Evolutionary conservation across 1,139 yeast genomes (phyloP).

Genomic region (Protomyces inundatus): DNA sequence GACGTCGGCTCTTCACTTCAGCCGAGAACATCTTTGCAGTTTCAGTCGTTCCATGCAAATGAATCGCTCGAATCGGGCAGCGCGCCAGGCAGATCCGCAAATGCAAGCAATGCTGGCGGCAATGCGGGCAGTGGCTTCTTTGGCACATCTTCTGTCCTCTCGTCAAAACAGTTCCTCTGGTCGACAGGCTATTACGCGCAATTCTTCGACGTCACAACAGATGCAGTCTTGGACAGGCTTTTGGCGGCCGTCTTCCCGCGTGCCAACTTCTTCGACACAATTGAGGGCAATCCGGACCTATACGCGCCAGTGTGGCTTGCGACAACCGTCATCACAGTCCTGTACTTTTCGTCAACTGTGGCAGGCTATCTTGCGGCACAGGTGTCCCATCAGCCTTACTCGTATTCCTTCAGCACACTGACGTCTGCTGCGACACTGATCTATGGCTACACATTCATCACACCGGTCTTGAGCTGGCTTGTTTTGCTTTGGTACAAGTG

Average conservation of each 20-base stretch:
- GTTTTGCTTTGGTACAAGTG: slow-evolving; percentile 44
- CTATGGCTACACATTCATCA: slow-evolving; percentile 64
- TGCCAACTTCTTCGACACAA: slow-evolving; percentile 43
- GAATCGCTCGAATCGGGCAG: slow-evolving; percentile 15
- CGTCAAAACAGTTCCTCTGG: slow-evolving; percentile 30
- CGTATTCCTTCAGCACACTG: slow-evolving; percentile 57
- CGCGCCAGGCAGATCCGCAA: background rate
- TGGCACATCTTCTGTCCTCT: slow-evolving; percentile 21
- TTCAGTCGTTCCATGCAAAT: slow-evolving; percentile 20
- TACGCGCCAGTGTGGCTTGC: slow-evolving; percentile 86
- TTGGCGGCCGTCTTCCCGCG: slow-evolving; percentile 36
- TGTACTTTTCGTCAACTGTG: slow-evolving; percentile 67
- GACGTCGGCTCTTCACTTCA: background rate
- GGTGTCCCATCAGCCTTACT: slow-evolving; percentile 46
- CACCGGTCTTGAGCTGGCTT: slow-evolving; percentile 54
- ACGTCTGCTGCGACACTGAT: slow-evolving; percentile 61
- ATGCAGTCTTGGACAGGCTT: slow-evolving; percentile 30
- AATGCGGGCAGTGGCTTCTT: slow-evolving; percentile 5
- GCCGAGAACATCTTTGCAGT: slow-evolving; percentile 11
- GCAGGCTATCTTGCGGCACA: slow-evolving; percentile 49
- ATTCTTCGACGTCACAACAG: slow-evolving; percentile 29
- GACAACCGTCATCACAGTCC: slow-evolving; percentile 64
- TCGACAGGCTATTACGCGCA: slow-evolving; percentile 31
- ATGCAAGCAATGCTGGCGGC: background rate
- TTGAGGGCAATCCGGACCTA: slow-evolving; percentile 49